Percentiles rank a stretch among this genome's conserved stretches.
phyloP scores from a whole-genome alignment of 73 alveolate species.

The Durusdinium trenchii region DNA sequence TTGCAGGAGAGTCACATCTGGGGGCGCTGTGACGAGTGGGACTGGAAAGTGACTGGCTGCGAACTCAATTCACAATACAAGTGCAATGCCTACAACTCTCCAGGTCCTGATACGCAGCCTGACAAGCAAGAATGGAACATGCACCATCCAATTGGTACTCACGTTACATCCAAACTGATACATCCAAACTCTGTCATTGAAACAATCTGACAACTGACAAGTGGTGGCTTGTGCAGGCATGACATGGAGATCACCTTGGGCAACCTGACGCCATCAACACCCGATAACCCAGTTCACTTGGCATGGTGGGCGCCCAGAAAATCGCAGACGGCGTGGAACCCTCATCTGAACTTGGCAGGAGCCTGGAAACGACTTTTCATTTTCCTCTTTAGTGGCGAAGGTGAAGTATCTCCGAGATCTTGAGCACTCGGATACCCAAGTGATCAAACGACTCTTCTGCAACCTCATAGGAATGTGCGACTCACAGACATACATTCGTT shows the following conservation, averaged over 20 bases:
- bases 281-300: conserved; percentile 34
- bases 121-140: no score
- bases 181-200: background rate
- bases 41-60: conserved; percentile 73
- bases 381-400: background rate
- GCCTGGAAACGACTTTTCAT: background rate
- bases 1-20: conserved; percentile 77
- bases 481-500: background rate
- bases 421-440: background rate
- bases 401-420: background rate
- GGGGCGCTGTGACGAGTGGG: conserved; percentile 92
- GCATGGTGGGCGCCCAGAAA: conserved; percentile 94
- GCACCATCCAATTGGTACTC: no score
- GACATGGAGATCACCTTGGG: conserved; percentile 72
- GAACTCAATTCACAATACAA: conserved; percentile 82
- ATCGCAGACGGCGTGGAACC: conserved; percentile 78
- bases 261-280: conserved; percentile 60
- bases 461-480: background rate
- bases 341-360: conserved; percentile 67
- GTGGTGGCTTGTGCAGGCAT: background rate
- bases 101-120: background rate
- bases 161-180: background rate
- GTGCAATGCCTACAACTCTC: conserved; percentile 46
- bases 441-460: background rate
- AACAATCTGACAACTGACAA: background rate